Evolutionary conservation across 805 yeast species (phyloP).

Genomic region (Saccharomycopsis amapae): DNA sequence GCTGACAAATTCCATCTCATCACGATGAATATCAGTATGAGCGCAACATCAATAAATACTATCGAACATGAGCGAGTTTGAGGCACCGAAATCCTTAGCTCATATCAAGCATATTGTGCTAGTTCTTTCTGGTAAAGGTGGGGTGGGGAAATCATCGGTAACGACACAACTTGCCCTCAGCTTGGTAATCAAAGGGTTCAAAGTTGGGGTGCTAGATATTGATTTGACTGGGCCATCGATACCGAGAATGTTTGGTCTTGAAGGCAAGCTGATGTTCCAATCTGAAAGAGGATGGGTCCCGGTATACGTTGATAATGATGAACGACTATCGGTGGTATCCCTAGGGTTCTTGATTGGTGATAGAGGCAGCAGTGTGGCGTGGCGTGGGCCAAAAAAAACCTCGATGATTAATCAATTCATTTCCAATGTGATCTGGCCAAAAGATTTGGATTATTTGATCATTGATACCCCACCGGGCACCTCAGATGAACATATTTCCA

Average conservation of each 20-base stretch:
- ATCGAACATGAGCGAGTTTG: conserved; percentile 14
- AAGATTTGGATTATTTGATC: conserved; percentile 64
- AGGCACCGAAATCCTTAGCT: conserved; percentile 31
- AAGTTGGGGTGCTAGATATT: conserved; percentile 92
- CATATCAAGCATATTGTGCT: conserved; percentile 71
- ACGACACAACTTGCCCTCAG: conserved; percentile 92
- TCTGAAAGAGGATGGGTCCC: conserved; percentile 89
- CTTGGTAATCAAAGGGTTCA: conserved; percentile 55
- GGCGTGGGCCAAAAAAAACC: conserved; percentile 98
- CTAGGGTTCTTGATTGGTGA: conserved; percentile 80
- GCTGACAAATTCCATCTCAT: background rate
- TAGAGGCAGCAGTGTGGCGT: conserved; percentile 85
- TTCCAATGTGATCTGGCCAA: conserved; percentile 76
- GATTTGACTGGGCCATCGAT: conserved; percentile 95
- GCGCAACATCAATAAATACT: background rate
- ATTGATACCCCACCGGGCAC: conserved; percentile 99
- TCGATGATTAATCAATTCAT: conserved; percentile 95
- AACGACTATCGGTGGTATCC: conserved; percentile 66
- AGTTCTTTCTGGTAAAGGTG: conserved; percentile 91
- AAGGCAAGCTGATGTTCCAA: conserved; percentile 71
- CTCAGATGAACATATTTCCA: conserved; percentile 94
- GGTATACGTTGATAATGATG: conserved; percentile 41
- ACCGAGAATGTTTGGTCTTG: conserved; percentile 95
- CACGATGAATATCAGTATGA: background rate
- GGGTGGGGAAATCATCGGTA: conserved; percentile 95